Conservation (phyloP, 495 filamentous ascomycete species). For the Penicillium odoratum region DNA sequence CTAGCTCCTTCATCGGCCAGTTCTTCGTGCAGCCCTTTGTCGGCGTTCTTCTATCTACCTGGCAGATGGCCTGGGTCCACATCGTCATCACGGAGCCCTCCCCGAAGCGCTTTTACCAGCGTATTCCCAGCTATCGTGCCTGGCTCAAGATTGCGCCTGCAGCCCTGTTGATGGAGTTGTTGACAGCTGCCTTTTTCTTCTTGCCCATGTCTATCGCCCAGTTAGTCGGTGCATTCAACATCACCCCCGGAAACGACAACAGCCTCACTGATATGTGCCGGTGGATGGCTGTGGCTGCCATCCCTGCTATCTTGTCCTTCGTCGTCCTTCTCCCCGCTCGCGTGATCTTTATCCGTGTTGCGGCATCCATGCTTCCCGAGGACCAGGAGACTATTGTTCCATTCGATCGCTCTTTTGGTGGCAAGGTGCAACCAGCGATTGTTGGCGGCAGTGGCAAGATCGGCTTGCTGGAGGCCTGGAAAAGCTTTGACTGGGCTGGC, state of each 20-base stretch:
- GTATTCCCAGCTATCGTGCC: constrained; percentile 45
- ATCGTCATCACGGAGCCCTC: constrained; percentile 59
- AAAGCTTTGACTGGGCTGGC: constrained; percentile 63
- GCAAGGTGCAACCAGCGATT: constrained; percentile 58
- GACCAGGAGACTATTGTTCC: constrained; percentile 70
- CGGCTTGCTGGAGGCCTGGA: constrained; percentile 70
- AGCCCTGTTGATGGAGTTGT: constrained; percentile 42
- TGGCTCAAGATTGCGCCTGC: constrained; percentile 55
- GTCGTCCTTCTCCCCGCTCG: constrained; percentile 60
- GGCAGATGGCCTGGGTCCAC: constrained; percentile 60
- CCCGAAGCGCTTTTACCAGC: constrained; percentile 50
- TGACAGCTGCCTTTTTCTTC: constrained; percentile 37
- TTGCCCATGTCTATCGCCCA: constrained; percentile 38
- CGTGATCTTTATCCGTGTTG: constrained; percentile 65
- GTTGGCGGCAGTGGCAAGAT: constrained; percentile 68
- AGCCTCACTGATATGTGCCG: constrained; percentile 24
- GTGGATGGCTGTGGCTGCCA: constrained; percentile 32
- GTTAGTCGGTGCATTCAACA: constrained; percentile 29
- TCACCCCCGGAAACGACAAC: constrained; percentile 17
- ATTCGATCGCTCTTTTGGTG: constrained; percentile 71
- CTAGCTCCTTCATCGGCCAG: constrained; percentile 31
- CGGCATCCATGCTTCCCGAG: constrained; percentile 70
- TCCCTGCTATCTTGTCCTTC: constrained; percentile 40
- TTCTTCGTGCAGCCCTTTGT: constrained; percentile 40
- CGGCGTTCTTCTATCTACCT: constrained; percentile 46